Conservation (phyloP, 2,329 filamentous ascomycete genomes). For the Penicillium sp. region DNA sequence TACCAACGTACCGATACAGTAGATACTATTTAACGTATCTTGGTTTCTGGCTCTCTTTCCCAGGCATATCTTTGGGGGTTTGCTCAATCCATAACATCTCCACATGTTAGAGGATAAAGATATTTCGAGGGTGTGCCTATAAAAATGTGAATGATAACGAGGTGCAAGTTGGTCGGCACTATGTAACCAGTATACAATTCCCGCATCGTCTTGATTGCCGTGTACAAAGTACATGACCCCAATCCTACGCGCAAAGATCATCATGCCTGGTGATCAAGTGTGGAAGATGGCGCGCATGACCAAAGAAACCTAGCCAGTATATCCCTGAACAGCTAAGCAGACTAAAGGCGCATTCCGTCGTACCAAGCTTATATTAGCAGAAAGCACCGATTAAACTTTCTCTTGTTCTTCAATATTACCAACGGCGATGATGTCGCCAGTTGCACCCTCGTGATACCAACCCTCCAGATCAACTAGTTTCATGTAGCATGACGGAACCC, state of each 20-base stretch:
- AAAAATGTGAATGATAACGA: neutral
- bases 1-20: neutral
- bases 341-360: neutral
- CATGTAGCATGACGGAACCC: neutral
- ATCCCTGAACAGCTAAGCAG: neutral
- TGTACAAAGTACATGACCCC: neutral
- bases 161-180: neutral
- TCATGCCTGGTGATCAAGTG: conserved; percentile 3
- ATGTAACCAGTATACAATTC: neutral
- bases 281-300: conserved; percentile 3
- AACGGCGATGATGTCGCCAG: conserved; percentile 1
- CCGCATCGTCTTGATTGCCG: neutral
- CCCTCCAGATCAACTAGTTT: neutral
- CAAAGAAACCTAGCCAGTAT: neutral
- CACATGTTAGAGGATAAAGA: neutral
- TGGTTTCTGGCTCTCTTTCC: neutral
- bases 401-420: neutral
- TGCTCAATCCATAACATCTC: neutral
- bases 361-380: neutral
- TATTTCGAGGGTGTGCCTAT: neutral
- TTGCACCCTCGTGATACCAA: conserved; percentile 14
- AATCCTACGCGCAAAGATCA: neutral
- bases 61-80: conserved; percentile 15
- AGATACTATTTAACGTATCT: neutral
- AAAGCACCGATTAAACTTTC: neutral